These are phyloP conservation scores for Juglanconis juglandina DNA, from an alignment of 2,329 filamentous ascomycete species.

Conservation along the genomic window DNA sequence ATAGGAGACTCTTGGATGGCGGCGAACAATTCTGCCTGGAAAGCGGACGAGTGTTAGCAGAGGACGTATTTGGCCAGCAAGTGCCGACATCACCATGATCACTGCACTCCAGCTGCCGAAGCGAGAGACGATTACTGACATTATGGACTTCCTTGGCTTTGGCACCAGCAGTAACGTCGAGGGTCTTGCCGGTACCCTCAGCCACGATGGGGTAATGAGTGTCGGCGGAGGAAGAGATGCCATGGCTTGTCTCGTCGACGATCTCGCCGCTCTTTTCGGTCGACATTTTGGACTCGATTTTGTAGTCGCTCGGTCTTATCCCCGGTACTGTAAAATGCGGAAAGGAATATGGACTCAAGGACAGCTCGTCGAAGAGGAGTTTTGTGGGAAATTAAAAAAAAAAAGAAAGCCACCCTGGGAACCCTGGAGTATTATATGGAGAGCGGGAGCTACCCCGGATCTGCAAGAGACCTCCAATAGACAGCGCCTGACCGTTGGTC, in stretches of 20 bases:
- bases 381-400: no score
- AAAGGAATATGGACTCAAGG: neutral
- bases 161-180: slow-evolving; percentile 27
- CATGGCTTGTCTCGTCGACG: slow-evolving; percentile 13
- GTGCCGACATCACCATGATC: neutral
- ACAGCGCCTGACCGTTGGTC: slow-evolving; percentile 3
- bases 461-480: neutral
- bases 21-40: slow-evolving; percentile 44
- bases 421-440: slow-evolving; percentile 13
- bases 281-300: slow-evolving; percentile 14
- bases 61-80: neutral
- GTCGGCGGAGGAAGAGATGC: slow-evolving; percentile 8
- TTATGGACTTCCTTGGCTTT: slow-evolving; percentile 40
- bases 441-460: neutral
- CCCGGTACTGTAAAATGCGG: neutral
- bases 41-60: slow-evolving; percentile 9
- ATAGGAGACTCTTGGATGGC: slow-evolving; percentile 45
- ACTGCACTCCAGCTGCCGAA: neutral
- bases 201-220: slow-evolving; percentile 22
- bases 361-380: neutral
- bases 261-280: slow-evolving; percentile 11
- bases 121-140: slow-evolving; percentile 26
- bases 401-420: neutral
- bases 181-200: slow-evolving; percentile 26
- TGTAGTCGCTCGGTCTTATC: neutral